A percentile compares a stretch with the other conserved stretches of the same genome.
Conservation (phyloP, 345 rosid genomes). For the thale cress (Arabidopsis thaliana) region TAIR10.1 NC_003070.9:2478501-2479000, state of each 20-base stretch:
- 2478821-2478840: not conserved
- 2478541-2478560: slow-evolving; percentile 16
- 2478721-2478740: not conserved
- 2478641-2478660: slow-evolving; percentile 84
- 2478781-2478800: not conserved
- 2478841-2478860: not conserved
- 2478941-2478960: slow-evolving; percentile 31
- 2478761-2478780: slow-evolving; percentile 19
- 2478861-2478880: slow-evolving; percentile 4
- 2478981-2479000: slow-evolving; percentile 83
- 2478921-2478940: not conserved
- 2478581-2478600: slow-evolving; percentile 61
- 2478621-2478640: slow-evolving; percentile 94
- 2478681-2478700: slow-evolving; percentile 1
- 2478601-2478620: slow-evolving; percentile 90
- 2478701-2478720: not conserved
- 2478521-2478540: not conserved
- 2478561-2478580: slow-evolving; percentile 18
- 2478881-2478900: not conserved
- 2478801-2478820: not conserved
- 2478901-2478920: not conserved
- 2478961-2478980: slow-evolving; percentile 58
- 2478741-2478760: slow-evolving; percentile 10
- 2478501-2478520: not conserved
- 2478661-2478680: not conserved